Conservation (phyloP, 1,284 basidiomycete species). For the Cerioporus squamosus region DNA sequence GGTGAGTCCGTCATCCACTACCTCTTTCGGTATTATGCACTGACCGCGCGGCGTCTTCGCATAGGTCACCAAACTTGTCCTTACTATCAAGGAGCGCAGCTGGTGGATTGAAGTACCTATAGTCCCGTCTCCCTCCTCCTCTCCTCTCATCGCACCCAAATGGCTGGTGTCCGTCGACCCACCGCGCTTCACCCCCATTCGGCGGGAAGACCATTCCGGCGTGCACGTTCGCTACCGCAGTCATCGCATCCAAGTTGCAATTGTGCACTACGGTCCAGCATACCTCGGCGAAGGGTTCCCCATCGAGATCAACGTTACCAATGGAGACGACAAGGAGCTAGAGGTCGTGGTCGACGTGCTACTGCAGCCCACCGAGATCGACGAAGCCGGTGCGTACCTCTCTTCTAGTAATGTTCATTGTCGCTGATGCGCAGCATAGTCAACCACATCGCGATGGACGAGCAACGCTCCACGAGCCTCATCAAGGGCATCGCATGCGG, state of each 20-base stretch:
- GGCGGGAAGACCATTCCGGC: slow-evolving; percentile 49
- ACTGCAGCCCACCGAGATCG: slow-evolving; percentile 78
- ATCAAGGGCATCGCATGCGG: slow-evolving; percentile 76
- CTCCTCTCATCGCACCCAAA: slow-evolving; percentile 37
- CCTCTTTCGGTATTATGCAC: too few species aligned
- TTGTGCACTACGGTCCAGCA: slow-evolving; percentile 67
- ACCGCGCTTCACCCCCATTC: slow-evolving; percentile 54
- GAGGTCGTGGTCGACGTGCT: slow-evolving; percentile 74
- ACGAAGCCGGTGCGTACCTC: slow-evolving; percentile 65
- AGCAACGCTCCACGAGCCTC: slow-evolving; percentile 65
- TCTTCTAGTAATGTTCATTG: not conserved
- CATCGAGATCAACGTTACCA: slow-evolving; percentile 68
- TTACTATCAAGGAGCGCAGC: slow-evolving; percentile 56
- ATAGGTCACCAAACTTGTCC: slow-evolving; percentile 55
- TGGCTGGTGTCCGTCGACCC: slow-evolving; percentile 65
- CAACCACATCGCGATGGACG: slow-evolving; percentile 65
- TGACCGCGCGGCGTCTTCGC: not conserved
- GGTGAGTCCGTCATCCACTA: slow-evolving; percentile 39
- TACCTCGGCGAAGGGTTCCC: slow-evolving; percentile 81
- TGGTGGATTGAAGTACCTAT: slow-evolving; percentile 72
- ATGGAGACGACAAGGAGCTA: slow-evolving; percentile 68
- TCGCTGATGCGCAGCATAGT: slow-evolving; percentile 44
- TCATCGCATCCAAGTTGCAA: slow-evolving; percentile 57
- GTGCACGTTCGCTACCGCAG: slow-evolving; percentile 70
- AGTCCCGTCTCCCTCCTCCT: slow-evolving; percentile 21